Evolutionary conservation across 2,329 filamentous ascomycete genomes (phyloP), one percentile per base, ranked within the genome.

Genomic region (Cercospora janseana): DNA sequence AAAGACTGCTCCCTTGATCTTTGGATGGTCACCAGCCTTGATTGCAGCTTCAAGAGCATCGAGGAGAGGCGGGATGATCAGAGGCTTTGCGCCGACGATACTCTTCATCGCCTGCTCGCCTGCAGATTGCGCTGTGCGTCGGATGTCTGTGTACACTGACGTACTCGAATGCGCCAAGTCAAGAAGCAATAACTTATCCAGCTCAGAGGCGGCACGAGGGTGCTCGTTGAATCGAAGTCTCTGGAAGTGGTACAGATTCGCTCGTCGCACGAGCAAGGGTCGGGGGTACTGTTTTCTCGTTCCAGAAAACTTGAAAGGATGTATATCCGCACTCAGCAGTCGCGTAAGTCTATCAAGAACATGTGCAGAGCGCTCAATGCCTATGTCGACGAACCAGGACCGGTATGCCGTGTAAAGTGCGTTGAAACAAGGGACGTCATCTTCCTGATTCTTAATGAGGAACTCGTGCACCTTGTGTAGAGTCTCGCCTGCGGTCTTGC

Each of bases 351-450:
- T 80, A 67, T 98, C 93, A 7, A 97, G 76, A 2, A 94, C 88
- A 67, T 96, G 93, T 0, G 93, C 92, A 13, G 92, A 96, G 52
- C 92, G 81, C 71, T 98, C 93, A 53, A 96, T 94, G 13, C 94
- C 93, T 31, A 98, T 91, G 63, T 98, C 93, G 1, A 95, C 90
- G 63, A 98, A 97, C 90, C 91, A 98, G 6, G 88, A 93, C 34
- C 89, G 80, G 68, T 96, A 98, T 1, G 92, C 88, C 16, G 87
- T 87, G 70, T 95, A 98, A 2, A 98, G 72, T 0, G 91, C 83
- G 18, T 90, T 95, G 71, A 98, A 98, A 70, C 90, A 96, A 12
- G 87, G 83, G 1, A 98, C 93, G 66, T 98, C 93, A 64, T 98
- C 93, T 66, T 97, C 88, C 66, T 95, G 91, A 54, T 92, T 84